Conservation (phyloP, 106 monocot genomes). For the Dendrobium chrysotoxum region DNA sequence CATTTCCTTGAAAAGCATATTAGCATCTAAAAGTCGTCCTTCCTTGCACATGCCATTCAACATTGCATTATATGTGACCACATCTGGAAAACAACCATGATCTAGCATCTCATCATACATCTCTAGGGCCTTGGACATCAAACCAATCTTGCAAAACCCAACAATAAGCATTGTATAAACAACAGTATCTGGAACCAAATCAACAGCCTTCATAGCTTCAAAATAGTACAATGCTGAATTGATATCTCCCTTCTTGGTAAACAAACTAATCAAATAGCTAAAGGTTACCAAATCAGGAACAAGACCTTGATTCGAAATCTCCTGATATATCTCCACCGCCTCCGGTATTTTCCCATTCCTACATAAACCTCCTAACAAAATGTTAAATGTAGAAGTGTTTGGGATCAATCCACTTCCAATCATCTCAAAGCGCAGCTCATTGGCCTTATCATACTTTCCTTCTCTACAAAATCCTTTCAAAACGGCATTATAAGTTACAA, state of each 20-base stretch:
- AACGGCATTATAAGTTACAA: slow-evolving; percentile 64
- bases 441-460: slow-evolving; percentile 31
- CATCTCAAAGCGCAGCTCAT: slow-evolving; percentile 43
- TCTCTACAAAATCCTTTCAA: slow-evolving; percentile 70
- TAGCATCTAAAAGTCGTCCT: slow-evolving; percentile 52
- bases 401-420: slow-evolving; percentile 26
- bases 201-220: slow-evolving; percentile 48
- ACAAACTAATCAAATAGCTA: slow-evolving; percentile 62
- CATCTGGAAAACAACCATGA: slow-evolving; percentile 56
- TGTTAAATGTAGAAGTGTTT: slow-evolving; percentile 63
- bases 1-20: slow-evolving; percentile 64
- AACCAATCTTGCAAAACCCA: slow-evolving; percentile 56
- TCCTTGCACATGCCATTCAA: slow-evolving; percentile 77
- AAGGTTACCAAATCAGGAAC: slow-evolving; percentile 72
- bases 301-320: slow-evolving; percentile 39
- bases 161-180: slow-evolving; percentile 88
- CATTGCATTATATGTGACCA: slow-evolving; percentile 80
- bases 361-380: slow-evolving; percentile 59
- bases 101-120: slow-evolving; percentile 66
- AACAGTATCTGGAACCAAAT: slow-evolving; percentile 69
- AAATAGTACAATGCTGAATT: slow-evolving; percentile 37
- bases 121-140: slow-evolving; percentile 49
- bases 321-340: slow-evolving; percentile 41
- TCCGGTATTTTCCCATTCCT: slow-evolving; percentile 35
- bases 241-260: slow-evolving; percentile 56